Evolutionary conservation across 805 yeast species (phyloP), one percentile per base, ranked within the genome.

Genomic region (Brettanomyces custersianus): DNA sequence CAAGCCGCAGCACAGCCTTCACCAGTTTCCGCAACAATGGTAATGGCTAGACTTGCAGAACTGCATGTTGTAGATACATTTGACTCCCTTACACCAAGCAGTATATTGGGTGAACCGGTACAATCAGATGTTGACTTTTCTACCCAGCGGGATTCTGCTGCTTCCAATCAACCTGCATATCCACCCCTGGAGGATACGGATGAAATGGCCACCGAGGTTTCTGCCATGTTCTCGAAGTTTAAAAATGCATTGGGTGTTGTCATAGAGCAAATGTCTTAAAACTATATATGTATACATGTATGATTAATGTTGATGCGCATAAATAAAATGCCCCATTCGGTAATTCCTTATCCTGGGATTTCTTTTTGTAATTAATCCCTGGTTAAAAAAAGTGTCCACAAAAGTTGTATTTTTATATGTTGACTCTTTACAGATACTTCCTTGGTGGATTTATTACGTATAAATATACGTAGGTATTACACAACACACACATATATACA

Each of bases 241-340:
- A 32, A 34, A 20, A 11, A 21, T 20, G 35, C 35, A 8, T 29
- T 40, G 13, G 42, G 34, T 17, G 37, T 40, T 7, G 36, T 34
- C 16, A 24, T 40, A 11, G 40, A 33, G 25, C 38, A 37, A 20
- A 16, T 38, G 3, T 27, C 37, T 18, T 34, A 21, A 20, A 20
- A 11, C 16, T n/a, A n/a, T n/a, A n/a, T n/a, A n/a, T n/a, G n/a
- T n/a, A n/a, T n/a, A n/a, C n/a, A n/a, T n/a, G n/a, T n/a, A n/a
- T n/a, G n/a, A n/a, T n/a, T n/a, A n/a, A n/a, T n/a, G n/a, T n/a
- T n/a, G n/a, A n/a, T n/a, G n/a, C n/a, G n/a, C n/a, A n/a, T n/a
- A n/a, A n/a, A n/a, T n/a, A n/a, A n/a, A n/a, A n/a, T n/a, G n/a
- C n/a, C n/a, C n/a, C n/a, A n/a, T n/a, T n/a, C n/a, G n/a, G n/a